Base-by-base conservation (phyloP, 2,329 filamentous ascomycete species). In the Fusarium xylarioides region DNA sequence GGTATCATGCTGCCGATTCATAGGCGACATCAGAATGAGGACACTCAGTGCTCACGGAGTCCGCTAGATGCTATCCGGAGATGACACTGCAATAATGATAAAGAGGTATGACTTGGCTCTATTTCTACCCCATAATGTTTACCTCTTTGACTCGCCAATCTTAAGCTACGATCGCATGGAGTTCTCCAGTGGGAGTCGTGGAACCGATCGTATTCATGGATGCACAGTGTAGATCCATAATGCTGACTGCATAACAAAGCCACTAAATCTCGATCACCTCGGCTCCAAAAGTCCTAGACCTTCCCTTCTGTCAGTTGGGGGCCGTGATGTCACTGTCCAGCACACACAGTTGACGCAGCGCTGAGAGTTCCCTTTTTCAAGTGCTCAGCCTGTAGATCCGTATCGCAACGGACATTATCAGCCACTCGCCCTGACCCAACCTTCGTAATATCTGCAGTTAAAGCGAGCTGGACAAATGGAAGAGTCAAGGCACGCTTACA, bases 1-100 rank as follows among this genome's bases (percentile, higher is more conserved):
- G 7, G 5, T 11, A 30, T 30, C 19, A 2, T 10, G 0, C 9
- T 16, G 44, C 0, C 11, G 26, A 8, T n/a, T 28, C 4, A 11
- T 2, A n/a, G 19, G 12, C 4, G 26, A 11, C 26, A 21, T 16
- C 4, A 6, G 4, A 30, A 30, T 3, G 4, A 21, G 14, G 44
- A 16, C 19, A 30, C 6, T 4, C 6, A 30, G 19, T 21, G 11
- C 19, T 28, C 5, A 3, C 19, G 28, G 5, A 15, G 5, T 21
- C 9, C 19, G 10, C 14, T 16, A 16, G 6, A 1, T 21, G 6
- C 12, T 47, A 6, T 21, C 14, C 14, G 12, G 14, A 47, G 12
- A 11, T 2, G 19, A 21, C n/a, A 40, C 7, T n/a, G 5, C 12
- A 40, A 4, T 21, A n/a, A 11, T 7, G 12, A 38, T 21, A 16